Percentiles rank a stretch among this genome's conserved stretches.
Conservation (phyloP, 305 asterid species). For the Fraxinus dipetala region DNA sequence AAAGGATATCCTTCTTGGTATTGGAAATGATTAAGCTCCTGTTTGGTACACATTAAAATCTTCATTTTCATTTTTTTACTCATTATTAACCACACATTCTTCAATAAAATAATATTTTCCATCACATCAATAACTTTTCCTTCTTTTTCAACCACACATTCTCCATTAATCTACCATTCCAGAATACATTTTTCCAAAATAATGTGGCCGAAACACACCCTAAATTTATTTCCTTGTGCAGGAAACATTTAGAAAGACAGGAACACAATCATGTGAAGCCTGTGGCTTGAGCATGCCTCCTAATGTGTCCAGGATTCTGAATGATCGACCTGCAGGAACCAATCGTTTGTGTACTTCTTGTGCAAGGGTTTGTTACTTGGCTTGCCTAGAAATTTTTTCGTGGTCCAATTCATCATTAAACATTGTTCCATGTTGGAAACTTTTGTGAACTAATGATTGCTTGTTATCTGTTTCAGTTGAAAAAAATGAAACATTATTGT, state of each 20-base stretch:
- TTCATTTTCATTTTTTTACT: no score
- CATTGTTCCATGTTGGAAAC: conserved; percentile 18
- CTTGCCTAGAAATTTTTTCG: conserved; percentile 16
- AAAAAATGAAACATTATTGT: conserved; percentile 82
- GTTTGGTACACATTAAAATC: no score
- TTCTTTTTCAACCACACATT: no score
- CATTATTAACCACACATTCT: no score
- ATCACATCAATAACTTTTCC: no score
- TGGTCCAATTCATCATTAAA: conserved; percentile 21
- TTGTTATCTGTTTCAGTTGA: conserved; percentile 55
- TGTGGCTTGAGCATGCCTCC: conserved; percentile 68
- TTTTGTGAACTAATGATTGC: conserved; percentile 21
- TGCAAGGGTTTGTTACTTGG: conserved; percentile 72
- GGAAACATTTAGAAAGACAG: conserved; percentile 53
- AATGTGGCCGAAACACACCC: no score
- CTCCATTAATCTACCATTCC: no score
- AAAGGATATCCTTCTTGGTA: conserved; percentile 16
- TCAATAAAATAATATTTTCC: no score
- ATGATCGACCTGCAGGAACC: conserved; percentile 47
- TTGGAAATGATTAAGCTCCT: not conserved
- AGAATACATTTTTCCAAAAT: no score
- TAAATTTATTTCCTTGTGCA: conserved; percentile 30
- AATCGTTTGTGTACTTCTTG: conserved; percentile 82
- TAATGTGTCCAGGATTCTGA: conserved; percentile 46
- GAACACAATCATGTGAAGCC: conserved; percentile 68